Conservation (phyloP, 2,329 filamentous ascomycete species). For the Mariannaea elegans region DNA sequence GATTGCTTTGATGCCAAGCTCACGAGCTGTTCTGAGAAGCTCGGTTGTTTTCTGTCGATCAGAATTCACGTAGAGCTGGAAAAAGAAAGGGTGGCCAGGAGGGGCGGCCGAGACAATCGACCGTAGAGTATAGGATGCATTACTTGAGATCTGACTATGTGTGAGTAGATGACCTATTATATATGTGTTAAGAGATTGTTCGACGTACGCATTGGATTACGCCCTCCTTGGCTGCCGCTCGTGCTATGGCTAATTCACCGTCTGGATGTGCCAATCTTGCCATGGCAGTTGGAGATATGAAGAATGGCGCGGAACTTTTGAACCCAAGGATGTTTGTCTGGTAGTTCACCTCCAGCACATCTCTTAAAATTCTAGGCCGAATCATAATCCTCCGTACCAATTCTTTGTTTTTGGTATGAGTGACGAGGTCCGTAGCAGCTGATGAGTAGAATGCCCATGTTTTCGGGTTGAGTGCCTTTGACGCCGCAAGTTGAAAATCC, state of each 20-base stretch:
- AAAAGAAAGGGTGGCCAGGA: slow-evolving; percentile 36
- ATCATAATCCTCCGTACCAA: slow-evolving; percentile 66
- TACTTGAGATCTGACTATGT: slow-evolving; percentile 37
- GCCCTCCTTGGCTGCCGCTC: slow-evolving; percentile 37
- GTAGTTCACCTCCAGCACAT: slow-evolving; percentile 62
- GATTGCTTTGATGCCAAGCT: slow-evolving; percentile 58
- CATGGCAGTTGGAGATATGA: slow-evolving; percentile 72
- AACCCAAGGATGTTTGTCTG: slow-evolving; percentile 62
- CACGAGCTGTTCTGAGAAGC: slow-evolving; percentile 50
- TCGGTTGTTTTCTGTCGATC: slow-evolving; percentile 58
- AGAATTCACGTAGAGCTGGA: slow-evolving; percentile 63
- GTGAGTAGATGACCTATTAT: slow-evolving; percentile 1
- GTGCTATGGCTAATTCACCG: slow-evolving; percentile 58
- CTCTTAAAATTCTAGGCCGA: slow-evolving; percentile 64
- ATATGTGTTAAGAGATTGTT: slow-evolving; percentile 43
- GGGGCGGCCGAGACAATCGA: slow-evolving; percentile 37
- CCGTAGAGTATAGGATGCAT: slow-evolving; percentile 37
- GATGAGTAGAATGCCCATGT: slow-evolving; percentile 77
- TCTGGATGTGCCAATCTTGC: slow-evolving; percentile 69
- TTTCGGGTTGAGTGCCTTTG: slow-evolving; percentile 64
- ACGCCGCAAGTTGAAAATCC: slow-evolving; percentile 60
- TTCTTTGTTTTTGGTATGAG: slow-evolving; percentile 63
- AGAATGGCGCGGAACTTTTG: slow-evolving; percentile 64
- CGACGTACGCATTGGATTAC: slow-evolving; percentile 41
- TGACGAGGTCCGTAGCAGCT: slow-evolving; percentile 67